phyloP scores from a whole-genome alignment of 495 filamentous ascomycete genomes.

The Elasticomyces elasticus region DNA sequence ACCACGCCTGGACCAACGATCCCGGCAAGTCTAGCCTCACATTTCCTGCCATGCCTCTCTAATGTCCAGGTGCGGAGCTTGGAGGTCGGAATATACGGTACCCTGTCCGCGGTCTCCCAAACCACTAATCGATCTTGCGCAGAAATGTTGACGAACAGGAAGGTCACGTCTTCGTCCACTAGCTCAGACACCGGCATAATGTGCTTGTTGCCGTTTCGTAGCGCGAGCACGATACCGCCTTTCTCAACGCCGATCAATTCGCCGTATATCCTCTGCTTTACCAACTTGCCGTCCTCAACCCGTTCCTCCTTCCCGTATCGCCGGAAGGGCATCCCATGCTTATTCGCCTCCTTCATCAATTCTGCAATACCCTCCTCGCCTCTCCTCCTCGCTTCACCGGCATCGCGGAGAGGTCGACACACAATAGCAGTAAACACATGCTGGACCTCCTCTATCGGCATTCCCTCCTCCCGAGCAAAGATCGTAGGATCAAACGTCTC shows the following conservation, averaged over 20 bases:
- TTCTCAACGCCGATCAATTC: not conserved
- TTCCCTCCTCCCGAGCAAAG: not conserved
- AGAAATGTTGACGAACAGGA: not conserved
- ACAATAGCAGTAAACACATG: slow-evolving; percentile 3
- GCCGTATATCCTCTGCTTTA: not conserved
- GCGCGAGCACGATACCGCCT: not conserved
- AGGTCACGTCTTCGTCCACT: slow-evolving; percentile 1
- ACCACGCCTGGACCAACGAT: not conserved
- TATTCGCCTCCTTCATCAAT: not conserved
- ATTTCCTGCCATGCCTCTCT: not conserved
- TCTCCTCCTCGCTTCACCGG: not conserved
- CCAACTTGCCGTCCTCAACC: not conserved
- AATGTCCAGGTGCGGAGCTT: not conserved
- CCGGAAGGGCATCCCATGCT: not conserved
- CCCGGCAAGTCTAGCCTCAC: not conserved
- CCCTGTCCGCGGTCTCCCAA: not conserved
- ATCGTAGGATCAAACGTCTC: slow-evolving; percentile 2
- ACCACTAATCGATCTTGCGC: not conserved
- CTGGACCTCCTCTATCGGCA: slow-evolving; percentile 8
- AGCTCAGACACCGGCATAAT: not conserved
- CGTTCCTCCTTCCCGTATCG: not conserved
- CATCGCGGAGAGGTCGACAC: not conserved
- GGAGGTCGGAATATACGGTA: not conserved
- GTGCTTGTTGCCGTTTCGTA: not conserved
- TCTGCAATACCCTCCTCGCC: slow-evolving; percentile 10